Percentiles rank a stretch among this genome's conserved stretches.
Evolutionary conservation across 2,329 filamentous ascomycete species (phyloP).

Genomic region (Penicillium sclerotigenum): DNA sequence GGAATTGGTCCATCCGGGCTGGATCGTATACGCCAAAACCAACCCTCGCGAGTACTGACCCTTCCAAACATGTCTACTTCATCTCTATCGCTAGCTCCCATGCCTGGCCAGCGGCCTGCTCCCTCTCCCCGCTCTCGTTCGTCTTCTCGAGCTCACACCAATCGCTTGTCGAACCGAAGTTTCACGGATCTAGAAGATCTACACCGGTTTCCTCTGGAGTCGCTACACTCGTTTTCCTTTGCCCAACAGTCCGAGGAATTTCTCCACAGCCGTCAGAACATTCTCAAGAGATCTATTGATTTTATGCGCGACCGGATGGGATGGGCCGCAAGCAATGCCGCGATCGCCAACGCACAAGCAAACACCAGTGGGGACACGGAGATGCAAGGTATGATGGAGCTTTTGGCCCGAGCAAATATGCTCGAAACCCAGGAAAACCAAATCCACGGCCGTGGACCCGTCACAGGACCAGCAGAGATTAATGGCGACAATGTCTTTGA

Average conservation of each 20-base stretch:
- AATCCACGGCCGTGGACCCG: conserved; percentile 57
- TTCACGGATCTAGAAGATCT: conserved; percentile 82
- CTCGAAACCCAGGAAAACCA: conserved; percentile 58
- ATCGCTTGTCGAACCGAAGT: conserved; percentile 58
- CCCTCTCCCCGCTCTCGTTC: conserved; percentile 68
- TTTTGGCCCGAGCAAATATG: conserved; percentile 76
- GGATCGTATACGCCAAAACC: conserved; percentile 88
- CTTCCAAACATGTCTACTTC: conserved; percentile 61
- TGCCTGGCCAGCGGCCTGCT: conserved; percentile 59
- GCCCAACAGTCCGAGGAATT: conserved; percentile 92
- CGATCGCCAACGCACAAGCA: conserved; percentile 78
- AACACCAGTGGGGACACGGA: conserved; percentile 79
- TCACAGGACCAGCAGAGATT: conserved; percentile 75
- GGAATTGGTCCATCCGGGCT: conserved; percentile 81
- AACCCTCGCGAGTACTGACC: conserved; percentile 63
- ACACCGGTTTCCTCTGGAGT: conserved; percentile 88
- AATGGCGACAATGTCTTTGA: conserved; percentile 82
- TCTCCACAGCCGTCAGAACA: conserved; percentile 85
- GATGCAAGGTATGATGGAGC: conserved; percentile 84
- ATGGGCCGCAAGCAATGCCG: conserved; percentile 72
- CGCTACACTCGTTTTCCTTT: conserved; percentile 96
- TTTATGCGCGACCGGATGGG: conserved; percentile 93
- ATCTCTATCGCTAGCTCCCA: conserved; percentile 64
- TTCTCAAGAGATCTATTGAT: conserved; percentile 88
- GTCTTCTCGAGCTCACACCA: conserved; percentile 52